phyloP scores from a whole-genome alignment of 2,329 filamentous ascomycete species.

The Diplodia scrobiculata region DNA sequence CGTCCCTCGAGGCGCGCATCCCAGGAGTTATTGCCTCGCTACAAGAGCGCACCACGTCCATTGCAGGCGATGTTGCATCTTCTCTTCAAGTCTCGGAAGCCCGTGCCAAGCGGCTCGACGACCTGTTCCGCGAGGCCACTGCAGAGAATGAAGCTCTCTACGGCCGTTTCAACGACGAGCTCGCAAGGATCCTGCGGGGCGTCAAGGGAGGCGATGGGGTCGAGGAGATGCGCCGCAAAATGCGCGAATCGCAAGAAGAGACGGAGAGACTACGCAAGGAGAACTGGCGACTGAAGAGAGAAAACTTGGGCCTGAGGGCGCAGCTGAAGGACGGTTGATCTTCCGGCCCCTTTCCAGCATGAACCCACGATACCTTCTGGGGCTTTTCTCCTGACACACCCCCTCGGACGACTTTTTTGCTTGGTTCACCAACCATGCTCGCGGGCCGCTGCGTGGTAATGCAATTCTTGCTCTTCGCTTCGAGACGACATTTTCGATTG shows the following conservation, averaged over 20 bases:
- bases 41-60: constrained; percentile 43
- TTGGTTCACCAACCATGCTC: background rate
- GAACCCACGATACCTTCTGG: background rate
- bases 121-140: constrained; percentile 82
- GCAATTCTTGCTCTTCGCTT: background rate
- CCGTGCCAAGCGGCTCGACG: constrained; percentile 80
- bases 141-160: constrained; percentile 93
- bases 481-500: background rate
- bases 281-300: constrained; percentile 78
- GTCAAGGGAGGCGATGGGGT: constrained; percentile 76
- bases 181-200: constrained; percentile 69
- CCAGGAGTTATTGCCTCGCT: constrained; percentile 29
- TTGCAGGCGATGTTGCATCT: constrained; percentile 71
- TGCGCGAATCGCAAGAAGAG: constrained; percentile 77
- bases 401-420: background rate
- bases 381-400: background rate
- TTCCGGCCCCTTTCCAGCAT: background rate
- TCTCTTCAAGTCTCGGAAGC: constrained; percentile 73
- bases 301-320: constrained; percentile 68
- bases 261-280: constrained; percentile 77
- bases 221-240: constrained; percentile 70
- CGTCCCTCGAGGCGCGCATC: constrained; percentile 61
- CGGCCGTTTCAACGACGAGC: constrained; percentile 86
- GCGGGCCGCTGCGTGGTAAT: constrained; percentile 16
- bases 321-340: constrained; percentile 49